Conservation (phyloP, 2,329 filamentous ascomycete genomes). For the Pyricularia grisea region DNA sequence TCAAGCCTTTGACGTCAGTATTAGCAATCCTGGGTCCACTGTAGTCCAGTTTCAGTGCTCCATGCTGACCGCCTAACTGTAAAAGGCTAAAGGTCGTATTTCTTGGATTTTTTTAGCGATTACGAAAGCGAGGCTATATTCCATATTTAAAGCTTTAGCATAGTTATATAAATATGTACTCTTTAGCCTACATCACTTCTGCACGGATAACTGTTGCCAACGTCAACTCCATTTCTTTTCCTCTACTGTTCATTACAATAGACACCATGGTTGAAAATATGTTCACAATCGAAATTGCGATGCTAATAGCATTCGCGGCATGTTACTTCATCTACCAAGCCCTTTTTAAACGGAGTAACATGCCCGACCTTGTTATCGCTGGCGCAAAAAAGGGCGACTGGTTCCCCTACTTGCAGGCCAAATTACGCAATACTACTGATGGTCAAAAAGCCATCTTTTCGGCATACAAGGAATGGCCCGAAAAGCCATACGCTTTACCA, state of each 20-base stretch:
- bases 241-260: neutral
- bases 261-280: neutral
- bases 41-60: too few relatives aligned
- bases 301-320: neutral
- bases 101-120: too few relatives aligned
- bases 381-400: neutral
- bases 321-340: neutral
- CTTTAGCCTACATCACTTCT: too few relatives aligned
- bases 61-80: too few relatives aligned
- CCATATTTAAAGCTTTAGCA: too few relatives aligned
- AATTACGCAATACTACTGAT: neutral
- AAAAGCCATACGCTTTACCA: neutral
- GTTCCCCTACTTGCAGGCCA: neutral
- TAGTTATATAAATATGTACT: too few relatives aligned
- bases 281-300: neutral
- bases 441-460: neutral
- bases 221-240: too few relatives aligned
- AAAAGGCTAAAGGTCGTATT: too few relatives aligned
- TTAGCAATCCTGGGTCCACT: too few relatives aligned
- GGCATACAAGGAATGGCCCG: neutral
- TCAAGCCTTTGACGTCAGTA: too few relatives aligned
- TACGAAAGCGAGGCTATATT: too few relatives aligned
- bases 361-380: neutral
- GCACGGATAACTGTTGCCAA: too few relatives aligned
- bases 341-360: neutral